phyloP scores from a whole-genome alignment of 768 basidiomycete genomes.

The Ramaria sp. region DNA sequence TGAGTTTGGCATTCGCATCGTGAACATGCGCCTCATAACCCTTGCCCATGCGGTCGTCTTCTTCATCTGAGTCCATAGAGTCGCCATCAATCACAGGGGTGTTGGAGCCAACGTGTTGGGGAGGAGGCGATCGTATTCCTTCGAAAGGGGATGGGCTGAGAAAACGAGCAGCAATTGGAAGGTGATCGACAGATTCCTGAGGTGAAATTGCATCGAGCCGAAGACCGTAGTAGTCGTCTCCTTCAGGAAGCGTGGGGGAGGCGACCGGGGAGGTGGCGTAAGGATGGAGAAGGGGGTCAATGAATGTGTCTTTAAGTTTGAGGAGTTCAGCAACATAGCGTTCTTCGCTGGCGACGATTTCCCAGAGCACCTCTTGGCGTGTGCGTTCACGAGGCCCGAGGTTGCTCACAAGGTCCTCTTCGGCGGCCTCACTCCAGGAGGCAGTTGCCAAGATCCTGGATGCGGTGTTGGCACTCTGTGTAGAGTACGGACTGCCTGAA shows the following conservation, averaged over 20 bases:
- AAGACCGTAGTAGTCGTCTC: conserved; percentile 53
- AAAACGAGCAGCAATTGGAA: conserved; percentile 89
- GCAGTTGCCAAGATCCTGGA: conserved; percentile 65
- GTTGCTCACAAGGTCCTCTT: conserved; percentile 88
- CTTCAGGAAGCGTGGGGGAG: conserved; percentile 42
- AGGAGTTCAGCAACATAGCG: conserved; percentile 88
- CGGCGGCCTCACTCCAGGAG: conserved; percentile 91
- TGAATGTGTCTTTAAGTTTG: conserved; percentile 91
- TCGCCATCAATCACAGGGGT: conserved; percentile 63
- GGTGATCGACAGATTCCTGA: conserved; percentile 57
- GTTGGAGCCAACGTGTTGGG: conserved; percentile 34
- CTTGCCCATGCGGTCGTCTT: conserved; percentile 49
- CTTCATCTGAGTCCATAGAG: conserved; percentile 64
- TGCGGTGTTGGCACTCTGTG: conserved; percentile 48
- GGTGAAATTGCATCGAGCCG: conserved; percentile 46
- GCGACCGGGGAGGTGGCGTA: conserved; percentile 47
- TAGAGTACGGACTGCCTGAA: conserved; percentile 73
- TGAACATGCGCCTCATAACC: conserved; percentile 19
- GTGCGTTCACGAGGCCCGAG: conserved; percentile 91
- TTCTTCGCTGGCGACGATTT: conserved; percentile 94
- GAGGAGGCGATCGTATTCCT: conserved; percentile 22
- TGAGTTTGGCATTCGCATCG: conserved; percentile 35
- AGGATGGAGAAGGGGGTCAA: conserved; percentile 82
- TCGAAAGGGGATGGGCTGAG: conserved; percentile 28
- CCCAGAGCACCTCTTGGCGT: conserved; percentile 91